Base-by-base conservation (phyloP, 2,329 filamentous ascomycete genomes). In the Fusarium domesticum region DNA sequence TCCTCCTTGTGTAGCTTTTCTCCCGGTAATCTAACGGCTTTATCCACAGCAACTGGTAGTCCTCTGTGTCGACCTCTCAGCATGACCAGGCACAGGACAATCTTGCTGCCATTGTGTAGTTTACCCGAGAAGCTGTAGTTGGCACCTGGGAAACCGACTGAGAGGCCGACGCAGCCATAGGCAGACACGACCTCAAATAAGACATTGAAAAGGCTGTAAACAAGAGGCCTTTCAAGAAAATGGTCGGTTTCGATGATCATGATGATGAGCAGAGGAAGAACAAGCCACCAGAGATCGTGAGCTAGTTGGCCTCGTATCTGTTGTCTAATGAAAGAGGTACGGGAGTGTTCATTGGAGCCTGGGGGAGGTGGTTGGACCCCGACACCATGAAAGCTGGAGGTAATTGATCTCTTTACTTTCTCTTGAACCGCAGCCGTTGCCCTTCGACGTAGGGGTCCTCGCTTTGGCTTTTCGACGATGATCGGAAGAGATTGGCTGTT, bases 281-380 rank as follows among this genome's bases (percentile, higher is more conserved):
- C 75, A 12, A 86, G 76, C 68, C 75, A 81, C 82, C 83, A 85
- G 14, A 86, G 68, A 56, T 86, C 83, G 60, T 85, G 80, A 20
- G 80, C 77, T 2, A 86, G 72, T 60, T 86, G 83, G 6, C 76
- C 75, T n/a, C 79, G 76, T 17, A 85, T 68, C 58, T 85, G 81
- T 48, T 77, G 72, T 32, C 71, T 70, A 12, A 80, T 66, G 41
- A 79, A 77, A 48, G 71, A 72, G 42, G 70, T 66, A 12, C 67
- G 71, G 6, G 70, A 73, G 35, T 62, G 58, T 16, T 62, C 39
- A 35, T 51, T 58, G 17, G 52, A 54, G 20, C 63, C 50, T 43
- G 56, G 56, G 28, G 51, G 46, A 0, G 51, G 50, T 30, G 48
- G 42, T 12, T 37, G 47, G 28, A 65, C 71, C 16, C 72, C 73